Evolutionary conservation across 352 stramenopile genomes (phyloP), one percentile per base, ranked within the genome.

Genomic region (Phytophthora macrochlamydospora): DNA sequence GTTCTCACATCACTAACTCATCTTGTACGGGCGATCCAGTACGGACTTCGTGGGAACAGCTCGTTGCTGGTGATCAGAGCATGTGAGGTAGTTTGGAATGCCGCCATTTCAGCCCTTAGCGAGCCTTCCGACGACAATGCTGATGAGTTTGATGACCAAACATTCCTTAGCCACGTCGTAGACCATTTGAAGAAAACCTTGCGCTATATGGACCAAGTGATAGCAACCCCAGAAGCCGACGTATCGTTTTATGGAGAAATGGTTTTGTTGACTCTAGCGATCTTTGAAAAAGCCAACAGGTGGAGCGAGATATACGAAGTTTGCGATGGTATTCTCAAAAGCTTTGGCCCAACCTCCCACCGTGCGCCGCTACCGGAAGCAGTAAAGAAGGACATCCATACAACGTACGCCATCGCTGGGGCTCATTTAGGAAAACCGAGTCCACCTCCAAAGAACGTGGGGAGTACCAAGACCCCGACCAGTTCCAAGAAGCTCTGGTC

Each of bases 61-160:
- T 32, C 56, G 0, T 24, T 54, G 2, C 30, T 95, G 0, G 58
- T 87, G 13, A 44, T 73, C 35, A 85, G 85, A 58, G 78, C 83
- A 0, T 80, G 79, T 7, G 73, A 91, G 71, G 62, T 90, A 2
- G 67, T 93, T 1, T 98, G 91, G 92, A 97, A 97, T 49, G 76
- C 79, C 3, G 71, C 73, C 2, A 63, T 93, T 12, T 75, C 61
- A 3, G 70, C 40, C 13, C 73, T 85, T 30, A 73, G 58, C 35
- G 56, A 18, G 7, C 61, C 56, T 40, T 14, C 53, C 7, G 67
- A 61, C 24, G 33, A n/a, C n/a, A 64, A 73, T 7, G 35, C 63
- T 35, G 60, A 71, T 1, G 52, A 58, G 32, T 18, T 53, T 12
- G 53, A 65, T 58, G 53, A 56, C 45, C 59, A 73, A 0, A 51